Evolutionary conservation across 1,139 yeast species (phyloP), one percentile per base, ranked within the genome.

Genomic region (Blastobotrys petasosporus): DNA sequence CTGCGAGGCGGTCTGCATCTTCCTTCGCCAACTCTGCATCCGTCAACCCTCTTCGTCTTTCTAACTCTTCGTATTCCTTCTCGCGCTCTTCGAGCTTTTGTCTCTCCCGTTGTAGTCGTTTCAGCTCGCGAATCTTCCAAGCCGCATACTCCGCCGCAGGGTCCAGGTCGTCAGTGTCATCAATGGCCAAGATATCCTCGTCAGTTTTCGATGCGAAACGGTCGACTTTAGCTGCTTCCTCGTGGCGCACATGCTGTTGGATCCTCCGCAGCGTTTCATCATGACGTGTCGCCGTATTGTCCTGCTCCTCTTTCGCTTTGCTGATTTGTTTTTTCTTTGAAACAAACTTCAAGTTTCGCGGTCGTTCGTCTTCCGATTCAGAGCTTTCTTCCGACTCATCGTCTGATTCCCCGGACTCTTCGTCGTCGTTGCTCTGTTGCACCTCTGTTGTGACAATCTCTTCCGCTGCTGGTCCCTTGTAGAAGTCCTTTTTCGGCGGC

Each of bases 151-250:
- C 83, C 1, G 54, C 59, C 37, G 65, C 74, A 0, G 80, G 77
- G 50, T 77, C 77, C 11, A 74, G 36, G 32, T 73, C 79, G 54
- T 78, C 83, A 0, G 80, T 75, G 52, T 78, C 83, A 52, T 77
- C 80, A 1, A 76, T 63, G 0, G 66, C 68, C 6, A 61, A 66
- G 12, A 59, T 53, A 13, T 55, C 64, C 16, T 59, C 62, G 7
- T 49, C 47, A n/a, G 44, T 45, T 12, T 43, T 51, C 11, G 45
- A 47, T 11, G 46, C 40, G 33, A 45, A 54, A 29, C 48, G 42
- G 2, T 43, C 47, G 11, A 35, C 31, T 28, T 53, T 45, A 12
- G 43, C 50, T 2, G 48, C 52, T 16, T 46, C 45, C 34, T 58
- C 62, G 2, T 41, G 36, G 11, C 55, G 52, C 17, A 57, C 49